phyloP scores from a whole-genome alignment of 306 rosid genomes.

The Lablab purpureus region DNA sequence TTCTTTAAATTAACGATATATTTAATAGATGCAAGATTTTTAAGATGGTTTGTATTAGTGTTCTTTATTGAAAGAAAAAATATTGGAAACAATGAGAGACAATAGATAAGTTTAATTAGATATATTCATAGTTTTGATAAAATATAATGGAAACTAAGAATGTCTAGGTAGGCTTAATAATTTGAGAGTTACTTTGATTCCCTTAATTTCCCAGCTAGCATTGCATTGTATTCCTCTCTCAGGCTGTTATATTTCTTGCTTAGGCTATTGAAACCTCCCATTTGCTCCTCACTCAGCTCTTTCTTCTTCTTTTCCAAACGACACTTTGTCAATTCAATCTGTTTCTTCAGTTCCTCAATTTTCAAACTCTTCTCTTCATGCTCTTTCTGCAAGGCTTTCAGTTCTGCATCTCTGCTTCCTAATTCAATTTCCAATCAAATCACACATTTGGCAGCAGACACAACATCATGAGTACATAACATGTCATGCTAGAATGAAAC shows the following conservation, averaged over 20 bases:
- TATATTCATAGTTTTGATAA: not conserved
- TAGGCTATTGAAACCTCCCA: conserved; percentile 50
- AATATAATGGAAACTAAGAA: not conserved
- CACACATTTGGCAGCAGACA: conserved; percentile 14
- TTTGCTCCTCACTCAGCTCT: conserved; percentile 42
- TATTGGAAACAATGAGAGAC: not conserved
- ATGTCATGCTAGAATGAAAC: not conserved
- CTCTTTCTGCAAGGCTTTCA: conserved; percentile 53
- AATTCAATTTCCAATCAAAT: conserved; percentile 5
- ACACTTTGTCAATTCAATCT: conserved; percentile 51
- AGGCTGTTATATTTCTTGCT: conserved; percentile 52
- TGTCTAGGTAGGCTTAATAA: not conserved
- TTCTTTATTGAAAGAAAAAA: not conserved
- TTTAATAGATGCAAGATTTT: too few relatives aligned
- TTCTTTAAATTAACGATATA: too few relatives aligned
- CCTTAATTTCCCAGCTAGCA: conserved; percentile 46
- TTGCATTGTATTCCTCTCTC: conserved; percentile 61
- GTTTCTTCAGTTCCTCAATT: conserved; percentile 59
- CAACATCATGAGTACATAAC: not conserved
- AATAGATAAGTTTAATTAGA: not conserved
- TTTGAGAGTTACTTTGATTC: conserved; percentile 38
- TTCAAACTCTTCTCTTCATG: conserved; percentile 51
- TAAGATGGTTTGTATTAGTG: too few relatives aligned
- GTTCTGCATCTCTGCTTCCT: conserved; percentile 45
- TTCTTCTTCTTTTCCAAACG: conserved; percentile 54